Percentiles rank a stretch among this genome's conserved stretches.
These are phyloP conservation scores for Rhizopogon salebrosus DNA, from an alignment of 768 basidiomycete species.

Conservation along the genomic window DNA sequence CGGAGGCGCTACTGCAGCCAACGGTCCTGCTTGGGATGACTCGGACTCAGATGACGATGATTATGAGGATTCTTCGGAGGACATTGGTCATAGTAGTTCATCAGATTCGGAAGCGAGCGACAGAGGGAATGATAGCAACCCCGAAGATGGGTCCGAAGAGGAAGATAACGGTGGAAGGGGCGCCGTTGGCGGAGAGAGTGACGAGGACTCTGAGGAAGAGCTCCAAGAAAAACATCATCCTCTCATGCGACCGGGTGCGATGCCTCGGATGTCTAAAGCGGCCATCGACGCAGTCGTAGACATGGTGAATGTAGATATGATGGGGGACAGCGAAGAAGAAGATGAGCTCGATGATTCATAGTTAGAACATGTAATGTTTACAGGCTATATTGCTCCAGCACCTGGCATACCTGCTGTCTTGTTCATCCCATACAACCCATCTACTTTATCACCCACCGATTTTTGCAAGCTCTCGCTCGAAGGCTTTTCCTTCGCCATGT, in stretches of 20 bases:
- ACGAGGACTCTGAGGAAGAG: slow-evolving; percentile 35
- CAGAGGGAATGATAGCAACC: slow-evolving; percentile 21
- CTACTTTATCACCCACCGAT: no score
- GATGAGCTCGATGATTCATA: slow-evolving; percentile 47
- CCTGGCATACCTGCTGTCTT: slow-evolving; percentile 11
- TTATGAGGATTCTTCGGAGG: slow-evolving; percentile 35
- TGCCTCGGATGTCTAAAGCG: slow-evolving; percentile 65
- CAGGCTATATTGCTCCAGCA: background rate
- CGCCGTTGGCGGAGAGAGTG: slow-evolving; percentile 30
- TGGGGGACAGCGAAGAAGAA: slow-evolving; percentile 30
- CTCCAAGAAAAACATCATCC: slow-evolving; percentile 57
- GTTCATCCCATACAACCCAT: no score
- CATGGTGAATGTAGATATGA: slow-evolving; percentile 52
- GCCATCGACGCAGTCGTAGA: slow-evolving; percentile 61
- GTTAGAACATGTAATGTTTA: background rate
- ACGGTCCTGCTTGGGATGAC: slow-evolving; percentile 27
- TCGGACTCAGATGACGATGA: slow-evolving; percentile 30
- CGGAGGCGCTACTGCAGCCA: slow-evolving; percentile 9
- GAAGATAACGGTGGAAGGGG: slow-evolving; percentile 28
- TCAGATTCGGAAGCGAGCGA: slow-evolving; percentile 29
- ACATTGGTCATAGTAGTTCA: slow-evolving; percentile 42
- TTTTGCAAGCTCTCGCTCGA: no score
- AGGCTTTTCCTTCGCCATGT: no score
- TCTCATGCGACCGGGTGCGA: slow-evolving; percentile 56
- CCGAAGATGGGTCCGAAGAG: slow-evolving; percentile 16